Conservation (phyloP, 2,329 filamentous ascomycete species). For the Colletotrichum zoysiae region DNA sequence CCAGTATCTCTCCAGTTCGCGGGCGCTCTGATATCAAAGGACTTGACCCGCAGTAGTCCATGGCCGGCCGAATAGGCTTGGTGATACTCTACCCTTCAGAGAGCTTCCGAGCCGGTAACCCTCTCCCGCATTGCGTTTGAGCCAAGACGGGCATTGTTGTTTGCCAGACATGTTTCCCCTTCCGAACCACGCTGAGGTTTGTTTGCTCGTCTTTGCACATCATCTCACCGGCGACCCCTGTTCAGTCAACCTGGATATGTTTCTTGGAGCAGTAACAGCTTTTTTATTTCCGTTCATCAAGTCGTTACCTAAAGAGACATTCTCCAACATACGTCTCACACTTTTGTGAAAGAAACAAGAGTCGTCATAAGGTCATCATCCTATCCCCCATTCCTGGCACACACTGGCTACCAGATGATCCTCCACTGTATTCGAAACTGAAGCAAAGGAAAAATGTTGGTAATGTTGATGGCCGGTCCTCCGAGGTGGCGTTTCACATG, state of each 20-base stretch:
- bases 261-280: constrained; percentile 47
- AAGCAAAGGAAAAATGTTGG: constrained; percentile 37
- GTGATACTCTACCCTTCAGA: not conserved
- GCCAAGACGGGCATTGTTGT: not conserved
- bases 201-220: not conserved
- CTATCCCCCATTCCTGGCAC: constrained; percentile 43
- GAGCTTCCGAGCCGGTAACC: not conserved
- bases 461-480: constrained; percentile 33
- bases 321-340: constrained; percentile 54
- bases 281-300: constrained; percentile 55
- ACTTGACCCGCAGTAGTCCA: not conserved
- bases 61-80: not conserved
- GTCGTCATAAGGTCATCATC: constrained; percentile 50
- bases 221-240: not conserved
- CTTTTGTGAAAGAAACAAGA: constrained; percentile 52
- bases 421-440: constrained; percentile 36
- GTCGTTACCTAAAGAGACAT: constrained; percentile 56
- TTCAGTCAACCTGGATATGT: not conserved
- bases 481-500: constrained; percentile 15
- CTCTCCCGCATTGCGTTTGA: not conserved
- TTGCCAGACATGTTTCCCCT: not conserved
- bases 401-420: constrained; percentile 19
- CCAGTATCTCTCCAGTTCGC: not conserved
- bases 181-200: not conserved
- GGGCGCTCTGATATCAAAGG: not conserved